phyloP scores from a whole-genome alignment of 805 yeast genomes.

The Kodamaea nitidulidarum region DNA sequence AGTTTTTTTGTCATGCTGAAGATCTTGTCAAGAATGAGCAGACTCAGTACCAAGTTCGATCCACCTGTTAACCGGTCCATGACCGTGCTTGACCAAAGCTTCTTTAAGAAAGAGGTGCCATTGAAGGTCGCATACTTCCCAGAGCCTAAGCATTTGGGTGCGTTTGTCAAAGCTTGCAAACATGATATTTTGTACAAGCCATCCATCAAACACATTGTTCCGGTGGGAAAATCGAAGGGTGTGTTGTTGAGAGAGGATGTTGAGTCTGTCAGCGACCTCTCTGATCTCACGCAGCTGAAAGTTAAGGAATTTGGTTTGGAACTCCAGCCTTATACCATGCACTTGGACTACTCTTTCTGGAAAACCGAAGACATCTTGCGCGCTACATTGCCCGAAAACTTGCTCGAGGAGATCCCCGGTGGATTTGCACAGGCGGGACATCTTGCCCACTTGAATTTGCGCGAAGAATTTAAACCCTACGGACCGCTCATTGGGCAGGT shows the following conservation, averaged over 20 bases:
- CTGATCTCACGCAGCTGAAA: slow-evolving; percentile 40
- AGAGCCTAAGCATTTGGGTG: slow-evolving; percentile 58
- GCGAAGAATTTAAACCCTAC: slow-evolving; percentile 80
- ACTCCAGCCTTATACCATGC: slow-evolving; percentile 50
- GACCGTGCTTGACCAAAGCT: slow-evolving; percentile 60
- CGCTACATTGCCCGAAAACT: slow-evolving; percentile 70
- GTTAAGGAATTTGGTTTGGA: slow-evolving; percentile 46
- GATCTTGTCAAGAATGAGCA: slow-evolving; percentile 4
- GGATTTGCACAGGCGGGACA: slow-evolving; percentile 95
- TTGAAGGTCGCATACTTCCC: slow-evolving; percentile 68
- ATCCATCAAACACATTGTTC: slow-evolving; percentile 64
- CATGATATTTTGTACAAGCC: slow-evolving; percentile 67
- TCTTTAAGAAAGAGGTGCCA: slow-evolving; percentile 55
- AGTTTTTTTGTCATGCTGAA: slow-evolving; percentile 1
- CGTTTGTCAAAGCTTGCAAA: slow-evolving; percentile 55
- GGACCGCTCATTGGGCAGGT: slow-evolving; percentile 83
- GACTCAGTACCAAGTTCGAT: slow-evolving; percentile 22
- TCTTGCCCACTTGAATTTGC: slow-evolving; percentile 84
- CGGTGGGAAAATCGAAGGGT: slow-evolving; percentile 40
- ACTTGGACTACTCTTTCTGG: slow-evolving; percentile 77
- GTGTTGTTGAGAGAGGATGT: slow-evolving; percentile 59
- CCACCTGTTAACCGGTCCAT: slow-evolving; percentile 72
- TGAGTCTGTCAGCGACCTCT: slow-evolving; percentile 31
- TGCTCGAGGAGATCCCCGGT: slow-evolving; percentile 72
- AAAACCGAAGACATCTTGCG: slow-evolving; percentile 79